Conservation (phyloP, 2,329 filamentous ascomycete species). For the Cryphonectria nitschkei region DNA sequence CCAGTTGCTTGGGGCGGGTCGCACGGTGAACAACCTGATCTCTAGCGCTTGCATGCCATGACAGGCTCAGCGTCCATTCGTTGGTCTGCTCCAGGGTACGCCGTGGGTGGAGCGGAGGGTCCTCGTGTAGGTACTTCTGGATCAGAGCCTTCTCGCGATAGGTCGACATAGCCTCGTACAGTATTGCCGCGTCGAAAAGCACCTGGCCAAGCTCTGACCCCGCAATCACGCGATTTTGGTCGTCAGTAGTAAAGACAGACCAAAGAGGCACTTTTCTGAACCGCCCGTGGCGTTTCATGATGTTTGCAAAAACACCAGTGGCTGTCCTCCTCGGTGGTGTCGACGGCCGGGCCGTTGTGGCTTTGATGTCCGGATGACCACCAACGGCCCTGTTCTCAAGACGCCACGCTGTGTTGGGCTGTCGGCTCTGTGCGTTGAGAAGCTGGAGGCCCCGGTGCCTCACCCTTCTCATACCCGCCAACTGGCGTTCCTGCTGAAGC, state of each 20-base stretch:
- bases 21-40: constrained; percentile 48
- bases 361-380: neutral
- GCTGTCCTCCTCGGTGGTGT: constrained; percentile 17
- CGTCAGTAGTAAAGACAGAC: constrained; percentile 21
- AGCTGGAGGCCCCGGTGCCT: constrained; percentile 25
- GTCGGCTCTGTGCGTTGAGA: constrained; percentile 24
- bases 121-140: constrained; percentile 37
- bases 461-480: constrained; percentile 20
- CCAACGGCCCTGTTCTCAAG: constrained; percentile 17
- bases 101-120: constrained; percentile 46
- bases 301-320: constrained; percentile 25
- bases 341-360: neutral
- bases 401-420: constrained; percentile 25
- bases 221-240: constrained; percentile 18
- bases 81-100: constrained; percentile 52
- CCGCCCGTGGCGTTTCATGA: constrained; percentile 28
- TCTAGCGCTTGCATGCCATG: constrained; percentile 40
- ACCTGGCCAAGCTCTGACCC: constrained; percentile 34
- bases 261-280: constrained; percentile 11
- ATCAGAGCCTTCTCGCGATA: constrained; percentile 42
- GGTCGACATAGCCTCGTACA: constrained; percentile 43
- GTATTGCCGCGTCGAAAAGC: constrained; percentile 39
- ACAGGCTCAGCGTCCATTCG: constrained; percentile 42
- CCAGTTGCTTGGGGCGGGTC: constrained; percentile 34
- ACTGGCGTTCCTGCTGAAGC: constrained; percentile 13